Evolutionary conservation across 306 rosid genomes (phyloP).

Genomic region (Begonia fuchsioides): DNA sequence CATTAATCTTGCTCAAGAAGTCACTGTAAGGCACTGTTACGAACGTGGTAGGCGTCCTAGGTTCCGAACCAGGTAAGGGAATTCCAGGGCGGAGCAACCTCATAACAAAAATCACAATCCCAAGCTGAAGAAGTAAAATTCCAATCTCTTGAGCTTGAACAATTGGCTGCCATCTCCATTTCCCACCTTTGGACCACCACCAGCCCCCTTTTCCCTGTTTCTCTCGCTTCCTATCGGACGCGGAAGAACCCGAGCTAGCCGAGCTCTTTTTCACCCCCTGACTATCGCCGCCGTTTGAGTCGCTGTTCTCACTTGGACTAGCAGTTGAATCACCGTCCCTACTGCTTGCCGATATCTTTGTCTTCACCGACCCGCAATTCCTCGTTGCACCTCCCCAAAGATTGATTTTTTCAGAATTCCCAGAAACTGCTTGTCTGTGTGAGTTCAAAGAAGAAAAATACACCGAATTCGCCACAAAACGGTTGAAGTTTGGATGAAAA

Average conservation of each 20-base stretch:
- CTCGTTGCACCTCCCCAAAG: constrained; percentile 29
- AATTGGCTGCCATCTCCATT: constrained; percentile 85
- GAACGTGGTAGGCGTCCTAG: constrained; percentile 50
- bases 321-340: constrained; percentile 60
- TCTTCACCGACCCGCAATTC: constrained; percentile 18
- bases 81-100: constrained; percentile 72
- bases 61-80: constrained; percentile 79
- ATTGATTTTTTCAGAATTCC: constrained; percentile 26
- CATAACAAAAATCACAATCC: constrained; percentile 68
- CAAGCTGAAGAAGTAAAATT: constrained; percentile 59
- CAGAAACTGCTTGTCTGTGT: constrained; percentile 14
- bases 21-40: constrained; percentile 85
- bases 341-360: constrained; percentile 30
- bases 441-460: constrained; percentile 18
- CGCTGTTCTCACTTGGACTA: constrained; percentile 54
- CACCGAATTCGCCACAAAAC: constrained; percentile 24
- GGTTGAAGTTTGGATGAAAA: constrained; percentile 15
- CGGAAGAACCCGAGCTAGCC: constrained; percentile 27
- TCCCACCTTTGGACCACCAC: constrained; percentile 68
- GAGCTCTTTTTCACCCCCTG: constrained; percentile 47
- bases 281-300: constrained; percentile 37
- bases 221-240: constrained; percentile 51
- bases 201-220: constrained; percentile 57
- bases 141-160: constrained; percentile 79
- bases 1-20: constrained; percentile 62